Conservation (phyloP, 768 basidiomycete species). For the Hypholoma sublateritium region DNA sequence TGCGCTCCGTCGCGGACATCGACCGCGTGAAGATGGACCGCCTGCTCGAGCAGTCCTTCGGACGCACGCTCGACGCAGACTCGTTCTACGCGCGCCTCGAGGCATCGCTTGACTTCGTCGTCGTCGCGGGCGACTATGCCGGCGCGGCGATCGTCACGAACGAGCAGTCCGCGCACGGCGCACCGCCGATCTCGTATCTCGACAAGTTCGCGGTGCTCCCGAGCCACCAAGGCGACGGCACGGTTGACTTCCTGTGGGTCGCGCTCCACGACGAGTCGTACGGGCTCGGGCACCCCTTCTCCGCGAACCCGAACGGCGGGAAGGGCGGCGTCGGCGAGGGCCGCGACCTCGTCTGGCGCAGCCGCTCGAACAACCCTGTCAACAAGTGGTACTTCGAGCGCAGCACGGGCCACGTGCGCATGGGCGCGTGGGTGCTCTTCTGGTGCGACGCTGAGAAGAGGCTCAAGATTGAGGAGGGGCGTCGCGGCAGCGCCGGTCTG, state of each 20-base stretch:
- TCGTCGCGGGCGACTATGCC: conserved; percentile 93
- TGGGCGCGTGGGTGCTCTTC: conserved; percentile 90
- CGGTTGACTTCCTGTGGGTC: conserved; percentile 99
- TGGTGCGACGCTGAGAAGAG: conserved; percentile 98
- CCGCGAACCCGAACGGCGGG: conserved; percentile 94
- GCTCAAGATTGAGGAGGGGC: conserved; percentile 66
- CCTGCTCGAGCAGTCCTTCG: conserved; percentile 89
- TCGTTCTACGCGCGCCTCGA: conserved; percentile 82
- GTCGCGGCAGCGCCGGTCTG: conserved; percentile 59
- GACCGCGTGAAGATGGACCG: conserved; percentile 72
- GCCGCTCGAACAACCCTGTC: conserved; percentile 88
- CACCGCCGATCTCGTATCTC: conserved; percentile 75
- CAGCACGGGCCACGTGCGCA: conserved; percentile 84
- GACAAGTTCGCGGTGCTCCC: conserved; percentile 99
- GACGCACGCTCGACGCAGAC: conserved; percentile 63
- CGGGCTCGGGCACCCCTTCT: conserved; percentile 89
- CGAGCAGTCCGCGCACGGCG: conserved; percentile 39
- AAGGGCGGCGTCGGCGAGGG: conserved; percentile 87
- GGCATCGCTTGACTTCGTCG: conserved; percentile 81
- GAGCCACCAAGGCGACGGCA: conserved; percentile 94
- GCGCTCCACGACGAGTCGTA: conserved; percentile 98
- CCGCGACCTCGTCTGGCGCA: conserved; percentile 95
- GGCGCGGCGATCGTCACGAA: conserved; percentile 93
- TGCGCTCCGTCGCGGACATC: conserved; percentile 67
- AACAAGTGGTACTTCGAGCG: conserved; percentile 99